Evolutionary conservation across 2,329 filamentous ascomycete species (phyloP), one percentile per base, ranked within the genome.

Genomic region (Hypomyces rosellus): DNA sequence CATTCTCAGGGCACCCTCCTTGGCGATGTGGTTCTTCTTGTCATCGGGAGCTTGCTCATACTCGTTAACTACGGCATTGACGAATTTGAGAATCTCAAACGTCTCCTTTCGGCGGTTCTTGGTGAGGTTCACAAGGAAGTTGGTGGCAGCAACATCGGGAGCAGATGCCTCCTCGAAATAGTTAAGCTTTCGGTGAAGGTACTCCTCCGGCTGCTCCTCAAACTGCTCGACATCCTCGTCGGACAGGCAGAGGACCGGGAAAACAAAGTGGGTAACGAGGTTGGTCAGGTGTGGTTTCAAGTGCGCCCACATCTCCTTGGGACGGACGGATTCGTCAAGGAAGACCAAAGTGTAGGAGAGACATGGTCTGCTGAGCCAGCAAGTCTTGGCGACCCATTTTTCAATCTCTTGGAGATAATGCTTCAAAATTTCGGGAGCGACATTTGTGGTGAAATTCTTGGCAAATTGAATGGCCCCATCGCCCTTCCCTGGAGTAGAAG

Each of bases 91-190:
- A 46, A 99, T 89, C 54, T 89, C 88, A 61, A 95, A 97, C 0
- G 91, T 96, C 69, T 97, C 89, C 74, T 96, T 96, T 72, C 92
- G 87, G 60, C 93, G 84, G 61, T 86, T 84, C 76, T 97, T 97
- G 56, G 93, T 96, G 50, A 99, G 78, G 48, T 90, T 92, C 54
- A 96, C 88, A 47, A 99, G 75, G 76, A 99, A 97, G 70, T 96
- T 97, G 14, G 91, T 96, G 4, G 93, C 93, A 3, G 93, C 89
- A 51, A 97, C 88, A 66, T 97, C 93, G 6, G 93, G 93, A 14
- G 93, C 86, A 0, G 92, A 95, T 4, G 95, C 88, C 64, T 99
- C 93, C 69, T 99, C 93, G 66, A 95, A 99, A 65, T 92, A 96
- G 70, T 97, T 99, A 53, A 99, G 78, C 69, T 96, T 97, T 50